phyloP scores from a whole-genome alignment of 441 rosid species.

The Raphanus hybrid region DNA sequence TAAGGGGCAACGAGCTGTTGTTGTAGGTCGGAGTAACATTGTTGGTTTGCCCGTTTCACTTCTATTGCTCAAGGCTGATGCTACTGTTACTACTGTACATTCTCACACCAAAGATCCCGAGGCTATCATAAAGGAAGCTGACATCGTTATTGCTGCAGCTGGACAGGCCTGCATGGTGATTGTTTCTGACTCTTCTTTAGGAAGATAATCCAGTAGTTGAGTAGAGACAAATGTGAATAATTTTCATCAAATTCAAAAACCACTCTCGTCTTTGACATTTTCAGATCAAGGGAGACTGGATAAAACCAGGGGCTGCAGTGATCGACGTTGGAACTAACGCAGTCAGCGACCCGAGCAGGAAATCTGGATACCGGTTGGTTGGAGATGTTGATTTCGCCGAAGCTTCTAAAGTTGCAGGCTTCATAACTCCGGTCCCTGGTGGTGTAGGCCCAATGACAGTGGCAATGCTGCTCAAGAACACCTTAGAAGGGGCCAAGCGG shows the following conservation, averaged over 20 bases:
- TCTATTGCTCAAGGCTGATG: slow-evolving; percentile 91
- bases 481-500: slow-evolving; percentile 82
- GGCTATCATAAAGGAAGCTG: slow-evolving; percentile 72
- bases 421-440: slow-evolving; percentile 89
- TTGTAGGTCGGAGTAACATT: too few species aligned
- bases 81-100: slow-evolving; percentile 81
- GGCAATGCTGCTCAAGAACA: slow-evolving; percentile 86
- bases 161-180: slow-evolving; percentile 88
- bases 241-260: too few species aligned
- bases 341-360: not conserved
- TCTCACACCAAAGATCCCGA: slow-evolving; percentile 69
- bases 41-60: slow-evolving; percentile 23
- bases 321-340: not conserved
- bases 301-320: slow-evolving; percentile 53
- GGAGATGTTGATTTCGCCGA: slow-evolving; percentile 54
- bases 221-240: too few species aligned
- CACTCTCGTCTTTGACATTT: not conserved
- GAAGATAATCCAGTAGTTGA: not conserved
- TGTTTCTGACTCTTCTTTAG: not conserved
- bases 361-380: not conserved
- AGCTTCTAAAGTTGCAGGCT: slow-evolving; percentile 80
- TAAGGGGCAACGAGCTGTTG: slow-evolving; percentile 66
- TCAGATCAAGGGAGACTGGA: slow-evolving; percentile 91
- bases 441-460: slow-evolving; percentile 98
- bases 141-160: slow-evolving; percentile 88